Evolutionary conservation across 1,139 yeast genomes (phyloP).

Genomic region (Kurtzmaniella natalensis): DNA sequence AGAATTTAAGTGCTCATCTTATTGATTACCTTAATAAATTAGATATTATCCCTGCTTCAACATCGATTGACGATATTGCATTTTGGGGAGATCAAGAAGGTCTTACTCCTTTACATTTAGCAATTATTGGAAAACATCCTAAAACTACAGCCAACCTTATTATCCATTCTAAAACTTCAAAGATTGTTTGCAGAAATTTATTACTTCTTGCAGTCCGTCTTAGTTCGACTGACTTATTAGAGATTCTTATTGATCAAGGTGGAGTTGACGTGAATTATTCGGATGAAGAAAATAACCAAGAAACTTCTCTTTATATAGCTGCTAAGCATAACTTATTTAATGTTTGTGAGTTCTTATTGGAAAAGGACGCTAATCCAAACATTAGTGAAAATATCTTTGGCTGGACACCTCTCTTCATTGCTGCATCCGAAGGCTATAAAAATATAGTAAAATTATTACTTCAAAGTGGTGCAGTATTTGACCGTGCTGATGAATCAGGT

Average conservation of each 20-base stretch:
- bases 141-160: slow-evolving; percentile 63
- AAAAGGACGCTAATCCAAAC: slow-evolving; percentile 63
- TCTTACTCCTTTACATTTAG: slow-evolving; percentile 76
- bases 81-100: slow-evolving; percentile 84
- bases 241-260: slow-evolving; percentile 49
- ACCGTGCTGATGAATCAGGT: slow-evolving; percentile 75
- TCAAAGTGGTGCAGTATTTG: slow-evolving; percentile 48
- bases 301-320: slow-evolving; percentile 80
- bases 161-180: slow-evolving; percentile 34
- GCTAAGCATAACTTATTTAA: slow-evolving; percentile 56
- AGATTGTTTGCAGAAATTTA: slow-evolving; percentile 44
- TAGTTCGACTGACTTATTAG: slow-evolving; percentile 54
- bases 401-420: slow-evolving; percentile 92
- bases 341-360: slow-evolving; percentile 54
- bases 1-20: slow-evolving; percentile 54
- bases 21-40: slow-evolving; percentile 38
- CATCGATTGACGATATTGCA: slow-evolving; percentile 54
- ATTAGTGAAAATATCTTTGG: slow-evolving; percentile 76
- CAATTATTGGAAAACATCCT: slow-evolving; percentile 82
- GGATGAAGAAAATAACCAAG: slow-evolving; percentile 58
- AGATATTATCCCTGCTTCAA: slow-evolving; percentile 30
- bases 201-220: slow-evolving; percentile 69
- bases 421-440: slow-evolving; percentile 79
- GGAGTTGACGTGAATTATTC: slow-evolving; percentile 63
- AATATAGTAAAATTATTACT: slow-evolving; percentile 56